Percentiles rank a stretch among this genome's conserved stretches.
phyloP scores from a whole-genome alignment of 2,329 filamentous ascomycete species.

The Lasiodiplodia citricola region DNA sequence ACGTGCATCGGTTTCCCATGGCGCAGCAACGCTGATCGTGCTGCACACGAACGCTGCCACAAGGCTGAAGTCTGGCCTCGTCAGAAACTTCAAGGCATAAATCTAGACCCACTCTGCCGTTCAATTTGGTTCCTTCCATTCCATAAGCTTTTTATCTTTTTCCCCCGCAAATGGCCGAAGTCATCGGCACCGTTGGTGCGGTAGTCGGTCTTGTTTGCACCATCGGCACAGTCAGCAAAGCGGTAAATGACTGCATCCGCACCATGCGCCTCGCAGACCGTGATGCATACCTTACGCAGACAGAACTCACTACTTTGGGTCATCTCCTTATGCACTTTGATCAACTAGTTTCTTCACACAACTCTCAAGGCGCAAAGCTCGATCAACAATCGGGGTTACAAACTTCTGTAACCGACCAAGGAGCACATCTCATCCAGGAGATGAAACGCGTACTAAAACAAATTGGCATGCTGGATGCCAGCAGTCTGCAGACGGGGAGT shows the following conservation, averaged over 20 bases:
- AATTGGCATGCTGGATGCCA: neutral
- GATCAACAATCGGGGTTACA: neutral
- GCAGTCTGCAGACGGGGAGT: neutral
- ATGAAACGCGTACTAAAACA: neutral
- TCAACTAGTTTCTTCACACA: neutral
- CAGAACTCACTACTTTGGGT: neutral
- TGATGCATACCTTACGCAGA: neutral
- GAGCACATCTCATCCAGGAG: neutral
- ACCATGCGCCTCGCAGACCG: neutral
- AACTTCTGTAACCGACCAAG: neutral
- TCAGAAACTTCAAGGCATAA: neutral
- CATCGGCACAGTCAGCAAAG: neutral
- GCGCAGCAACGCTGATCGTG: neutral
- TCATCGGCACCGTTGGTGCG: neutral
- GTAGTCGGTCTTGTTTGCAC: neutral
- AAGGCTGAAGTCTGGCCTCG: neutral
- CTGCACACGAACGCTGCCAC: neutral
- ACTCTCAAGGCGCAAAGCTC: neutral
- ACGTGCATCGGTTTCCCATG: neutral
- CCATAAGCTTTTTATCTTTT: no score
- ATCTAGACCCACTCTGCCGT: neutral
- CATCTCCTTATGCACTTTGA: neutral
- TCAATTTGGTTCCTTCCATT: neutral
- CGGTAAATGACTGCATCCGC: neutral
- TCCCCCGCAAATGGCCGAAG: neutral